Evolutionary conservation across 192 early-diverging fungal genomes (phyloP).

Genomic region (Oehlia diaphana): DNA sequence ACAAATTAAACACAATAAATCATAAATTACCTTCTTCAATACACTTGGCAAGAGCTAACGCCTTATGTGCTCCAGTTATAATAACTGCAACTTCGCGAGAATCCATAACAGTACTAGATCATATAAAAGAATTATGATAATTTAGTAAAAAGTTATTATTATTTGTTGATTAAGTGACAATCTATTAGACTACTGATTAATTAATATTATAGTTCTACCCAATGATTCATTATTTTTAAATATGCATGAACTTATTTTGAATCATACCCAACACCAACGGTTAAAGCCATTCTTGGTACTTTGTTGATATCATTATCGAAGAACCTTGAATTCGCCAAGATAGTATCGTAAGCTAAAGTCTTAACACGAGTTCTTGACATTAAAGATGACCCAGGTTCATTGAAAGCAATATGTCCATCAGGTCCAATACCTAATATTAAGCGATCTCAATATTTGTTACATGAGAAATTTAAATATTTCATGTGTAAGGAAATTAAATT

Average conservation of each 20-base stretch:
- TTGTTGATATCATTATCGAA: constrained; percentile 81
- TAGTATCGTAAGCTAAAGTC: constrained; percentile 87
- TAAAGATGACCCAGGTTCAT: constrained; percentile 85
- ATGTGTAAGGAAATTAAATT: background rate
- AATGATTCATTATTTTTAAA: too few relatives aligned
- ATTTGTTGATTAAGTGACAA: too few relatives aligned
- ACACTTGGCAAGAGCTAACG: constrained; percentile 79
- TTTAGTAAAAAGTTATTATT: too few relatives aligned
- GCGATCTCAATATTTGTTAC: background rate
- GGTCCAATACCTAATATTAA: constrained; percentile 66
- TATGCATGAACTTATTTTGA: too few relatives aligned
- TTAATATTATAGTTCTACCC: too few relatives aligned
- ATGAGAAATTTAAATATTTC: background rate
- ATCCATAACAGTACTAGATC: constrained; percentile 78
- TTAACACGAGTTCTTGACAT: constrained; percentile 81
- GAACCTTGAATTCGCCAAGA: constrained; percentile 84
- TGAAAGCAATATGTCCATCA: constrained; percentile 91
- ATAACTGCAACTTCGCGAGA: constrained; percentile 81
- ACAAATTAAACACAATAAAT: constrained; percentile 25
- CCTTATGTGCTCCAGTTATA: constrained; percentile 87
- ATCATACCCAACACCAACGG: constrained; percentile 76
- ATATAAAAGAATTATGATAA: background rate
- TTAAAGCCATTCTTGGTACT: constrained; percentile 85
- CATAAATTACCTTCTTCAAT: constrained; percentile 58
- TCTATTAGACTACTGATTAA: too few relatives aligned